Evolutionary conservation across 352 stramenopile genomes (phyloP).

Genomic region (Phytophthora hibernalis): DNA sequence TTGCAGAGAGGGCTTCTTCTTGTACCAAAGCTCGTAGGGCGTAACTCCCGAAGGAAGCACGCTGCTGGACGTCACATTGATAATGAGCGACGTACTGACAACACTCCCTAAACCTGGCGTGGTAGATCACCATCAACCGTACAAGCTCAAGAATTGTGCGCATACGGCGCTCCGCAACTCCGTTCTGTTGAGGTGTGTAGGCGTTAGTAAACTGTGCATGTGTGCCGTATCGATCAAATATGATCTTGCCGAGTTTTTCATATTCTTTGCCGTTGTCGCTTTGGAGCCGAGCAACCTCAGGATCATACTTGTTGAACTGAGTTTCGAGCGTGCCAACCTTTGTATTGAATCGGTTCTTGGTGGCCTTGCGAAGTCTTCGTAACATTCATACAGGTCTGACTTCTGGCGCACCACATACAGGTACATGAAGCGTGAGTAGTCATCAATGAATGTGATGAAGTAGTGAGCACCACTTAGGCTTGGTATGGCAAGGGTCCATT

Average conservation of each 20-base stretch:
- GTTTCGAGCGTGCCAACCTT: neutral
- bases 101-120: conserved; percentile 7
- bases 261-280: neutral
- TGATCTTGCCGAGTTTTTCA: neutral
- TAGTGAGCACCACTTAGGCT: conserved; percentile 10
- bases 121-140: conserved; percentile 7
- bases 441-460: conserved; percentile 16
- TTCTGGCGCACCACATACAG: conserved; percentile 1
- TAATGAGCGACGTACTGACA: conserved; percentile 1
- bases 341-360: conserved; percentile 2
- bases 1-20: neutral
- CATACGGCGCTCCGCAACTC: conserved; percentile 19
- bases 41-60: neutral
- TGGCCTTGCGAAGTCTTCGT: neutral
- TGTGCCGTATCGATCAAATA: conserved; percentile 17
- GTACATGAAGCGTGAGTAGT: conserved; percentile 16
- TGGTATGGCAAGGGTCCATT: conserved; percentile 12
- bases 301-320: neutral
- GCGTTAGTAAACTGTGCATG: conserved; percentile 27
- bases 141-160: conserved; percentile 20
- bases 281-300: neutral
- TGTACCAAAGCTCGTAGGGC: neutral
- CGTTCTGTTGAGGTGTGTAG: conserved; percentile 21
- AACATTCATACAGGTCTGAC: conserved; percentile 1
- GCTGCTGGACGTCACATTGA: neutral